Conservation (phyloP, 192 early-diverging fungal genomes). For the Phycomyces blakesleeanus region DNA sequence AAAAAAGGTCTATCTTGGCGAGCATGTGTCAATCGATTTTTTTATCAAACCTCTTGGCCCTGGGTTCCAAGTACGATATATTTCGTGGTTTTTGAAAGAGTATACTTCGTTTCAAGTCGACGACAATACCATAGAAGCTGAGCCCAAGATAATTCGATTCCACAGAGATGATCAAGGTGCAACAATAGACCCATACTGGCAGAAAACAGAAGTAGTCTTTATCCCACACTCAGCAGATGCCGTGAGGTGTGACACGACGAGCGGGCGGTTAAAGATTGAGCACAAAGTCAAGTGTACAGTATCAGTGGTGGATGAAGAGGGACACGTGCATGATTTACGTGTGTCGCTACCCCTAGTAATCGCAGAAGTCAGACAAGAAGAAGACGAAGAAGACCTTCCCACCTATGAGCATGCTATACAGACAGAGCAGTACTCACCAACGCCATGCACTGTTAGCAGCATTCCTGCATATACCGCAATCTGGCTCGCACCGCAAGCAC, state of each 20-base stretch:
- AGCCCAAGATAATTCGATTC: slow-evolving; percentile 13
- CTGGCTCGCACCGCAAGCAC: too few relatives aligned
- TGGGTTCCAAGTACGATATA: slow-evolving; percentile 42
- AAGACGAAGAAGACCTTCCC: slow-evolving; percentile 28
- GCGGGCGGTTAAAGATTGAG: slow-evolving; percentile 26
- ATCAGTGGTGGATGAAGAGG: slow-evolving; percentile 22
- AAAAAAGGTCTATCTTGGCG: slow-evolving; percentile 42
- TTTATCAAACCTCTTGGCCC: slow-evolving; percentile 44
- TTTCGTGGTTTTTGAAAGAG: slow-evolving; percentile 53
- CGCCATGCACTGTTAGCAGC: neutral
- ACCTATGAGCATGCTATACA: slow-evolving; percentile 35
- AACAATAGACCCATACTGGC: slow-evolving; percentile 16
- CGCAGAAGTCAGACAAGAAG: slow-evolving; percentile 2
- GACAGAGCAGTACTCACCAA: slow-evolving; percentile 21
- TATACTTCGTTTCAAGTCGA: slow-evolving; percentile 42
- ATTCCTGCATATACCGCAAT: neutral
- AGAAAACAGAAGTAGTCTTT: slow-evolving; percentile 12
- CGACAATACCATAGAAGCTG: slow-evolving; percentile 26
- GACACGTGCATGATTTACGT: slow-evolving; percentile 32
- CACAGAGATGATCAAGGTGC: slow-evolving; percentile 15
- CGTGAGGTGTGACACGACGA: slow-evolving; percentile 30
- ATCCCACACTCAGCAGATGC: slow-evolving; percentile 16
- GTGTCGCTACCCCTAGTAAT: slow-evolving; percentile 32
- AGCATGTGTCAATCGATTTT: slow-evolving; percentile 46
- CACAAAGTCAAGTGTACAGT: slow-evolving; percentile 38